Evolutionary conservation across 352 stramenopile genomes (phyloP), one percentile per base, ranked within the genome.

Genomic region (Phytopythium oedochilum): DNA sequence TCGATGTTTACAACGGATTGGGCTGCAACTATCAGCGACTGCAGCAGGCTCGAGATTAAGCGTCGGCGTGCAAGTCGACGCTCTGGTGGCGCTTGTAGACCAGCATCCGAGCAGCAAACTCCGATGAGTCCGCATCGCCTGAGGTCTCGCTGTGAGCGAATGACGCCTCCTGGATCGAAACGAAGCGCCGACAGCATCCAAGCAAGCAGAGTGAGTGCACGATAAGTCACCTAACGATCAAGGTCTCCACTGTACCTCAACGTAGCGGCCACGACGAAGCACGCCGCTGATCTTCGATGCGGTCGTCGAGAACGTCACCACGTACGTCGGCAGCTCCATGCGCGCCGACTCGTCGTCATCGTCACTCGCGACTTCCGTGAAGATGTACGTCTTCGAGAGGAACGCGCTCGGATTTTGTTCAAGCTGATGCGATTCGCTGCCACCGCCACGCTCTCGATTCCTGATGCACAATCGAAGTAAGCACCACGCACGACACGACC

Each of bases 81-180:
- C 17, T 53, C 47, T 53, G 31, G 5, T 55, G 32, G 20, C 68
- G 76, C 56, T 70, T 74, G 64, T 71, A 91, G 39, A 93, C 75
- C 61, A 91, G 44, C 78, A 93, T 89, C 31, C 64, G 75, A 23
- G 64, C 70, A 20, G 81, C 68, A 36, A 75, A 61, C 29, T 89
- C 79, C 5, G 70, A 64, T 18, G 71, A 71, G 53, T 94, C 78
- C 6, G 71, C 75, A 60, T 94, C 83, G 7, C 82, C 75, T 40
- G 74, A 89, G 31, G 88, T 60, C 10, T 91, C 74, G 50, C 73
- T 89, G 59, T 94, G 79, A 49, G 65, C 59, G 36, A 94, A 91
- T 22, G 74, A 77, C 32, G 64, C 75, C 38, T 68, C 61, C 73
- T 89, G 36, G 18, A 54, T 5, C 23, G 18, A 23, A 22, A n/a